These are phyloP conservation scores for Globisporangium polare DNA, from an alignment of 352 stramenopile species.

Conservation along the genomic window DNA sequence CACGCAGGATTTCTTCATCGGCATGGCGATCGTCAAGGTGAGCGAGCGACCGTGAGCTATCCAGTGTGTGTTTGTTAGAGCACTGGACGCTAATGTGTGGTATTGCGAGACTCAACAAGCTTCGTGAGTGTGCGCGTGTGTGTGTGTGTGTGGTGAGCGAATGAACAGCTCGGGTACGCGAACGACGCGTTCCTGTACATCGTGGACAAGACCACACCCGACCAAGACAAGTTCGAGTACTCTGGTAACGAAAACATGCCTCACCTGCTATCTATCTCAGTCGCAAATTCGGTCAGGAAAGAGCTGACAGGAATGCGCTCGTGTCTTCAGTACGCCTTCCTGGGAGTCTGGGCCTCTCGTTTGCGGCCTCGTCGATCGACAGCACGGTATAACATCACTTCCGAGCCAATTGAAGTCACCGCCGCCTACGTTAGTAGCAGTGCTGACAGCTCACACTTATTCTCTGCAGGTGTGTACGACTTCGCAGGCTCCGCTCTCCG, in stretches of 20 bases:
- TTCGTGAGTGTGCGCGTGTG: no score
- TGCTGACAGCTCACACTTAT: neutral
- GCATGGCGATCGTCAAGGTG: constrained; percentile 32
- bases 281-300: no score
- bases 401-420: neutral
- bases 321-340: constrained; percentile 16
- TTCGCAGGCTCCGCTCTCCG: constrained; percentile 11
- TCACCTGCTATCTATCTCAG: no score
- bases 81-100: no score
- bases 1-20: constrained; percentile 34
- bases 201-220: constrained; percentile 30
- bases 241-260: constrained; percentile 4
- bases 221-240: constrained; percentile 37
- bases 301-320: neutral
- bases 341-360: constrained; percentile 25
- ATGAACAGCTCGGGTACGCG: constrained; percentile 29
- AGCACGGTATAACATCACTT: constrained; percentile 7
- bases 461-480: constrained; percentile 22
- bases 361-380: constrained; percentile 40
- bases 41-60: no score
- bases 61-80: no score
- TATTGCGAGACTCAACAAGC: no score
- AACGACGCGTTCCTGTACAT: constrained; percentile 42
- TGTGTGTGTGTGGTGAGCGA: neutral
- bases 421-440: neutral